phyloP scores from a whole-genome alignment of 2,329 filamentous ascomycete genomes.

The Epichloe amarillans region DNA sequence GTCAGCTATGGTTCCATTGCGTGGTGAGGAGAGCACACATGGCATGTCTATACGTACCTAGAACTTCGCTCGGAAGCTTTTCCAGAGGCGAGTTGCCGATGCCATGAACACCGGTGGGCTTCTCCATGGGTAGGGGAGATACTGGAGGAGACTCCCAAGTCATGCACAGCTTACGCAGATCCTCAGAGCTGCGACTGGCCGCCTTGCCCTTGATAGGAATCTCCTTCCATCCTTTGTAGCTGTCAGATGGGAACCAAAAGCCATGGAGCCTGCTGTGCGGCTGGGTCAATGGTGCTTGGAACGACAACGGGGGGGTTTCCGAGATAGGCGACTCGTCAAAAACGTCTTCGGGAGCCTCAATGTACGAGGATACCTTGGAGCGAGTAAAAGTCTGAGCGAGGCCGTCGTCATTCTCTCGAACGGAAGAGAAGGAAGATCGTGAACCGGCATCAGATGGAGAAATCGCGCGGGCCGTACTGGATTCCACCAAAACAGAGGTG shows the following conservation, averaged over 20 bases:
- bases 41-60: conserved; percentile 40
- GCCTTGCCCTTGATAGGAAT: conserved; percentile 45
- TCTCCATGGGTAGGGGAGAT: conserved; percentile 19
- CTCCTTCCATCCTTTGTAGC: conserved; percentile 49
- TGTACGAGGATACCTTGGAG: conserved; percentile 48
- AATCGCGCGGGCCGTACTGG: conserved; percentile 24
- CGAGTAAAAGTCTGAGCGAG: conserved; percentile 50
- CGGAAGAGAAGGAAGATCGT: conserved; percentile 48
- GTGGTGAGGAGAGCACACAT: not conserved
- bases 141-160: conserved; percentile 35
- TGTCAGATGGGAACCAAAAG: conserved; percentile 43
- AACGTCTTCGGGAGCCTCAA: conserved; percentile 33
- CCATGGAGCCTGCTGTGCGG: conserved; percentile 44
- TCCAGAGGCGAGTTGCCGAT: conserved; percentile 48
- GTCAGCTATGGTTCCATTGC: conserved; percentile 2
- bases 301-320: conserved; percentile 31
- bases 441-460: conserved; percentile 26
- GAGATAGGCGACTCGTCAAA: conserved; percentile 34
- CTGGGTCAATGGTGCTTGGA: conserved; percentile 38
- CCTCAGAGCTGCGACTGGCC: conserved; percentile 48
- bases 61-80: conserved; percentile 54
- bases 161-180: conserved; percentile 41
- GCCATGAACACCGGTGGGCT: conserved; percentile 15
- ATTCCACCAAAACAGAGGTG: conserved; percentile 20
- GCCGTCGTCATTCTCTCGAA: conserved; percentile 45